These are phyloP conservation scores for Acacia pycnantha DNA, from an alignment of 331 rosid species.

Conservation along the genomic window DNA sequence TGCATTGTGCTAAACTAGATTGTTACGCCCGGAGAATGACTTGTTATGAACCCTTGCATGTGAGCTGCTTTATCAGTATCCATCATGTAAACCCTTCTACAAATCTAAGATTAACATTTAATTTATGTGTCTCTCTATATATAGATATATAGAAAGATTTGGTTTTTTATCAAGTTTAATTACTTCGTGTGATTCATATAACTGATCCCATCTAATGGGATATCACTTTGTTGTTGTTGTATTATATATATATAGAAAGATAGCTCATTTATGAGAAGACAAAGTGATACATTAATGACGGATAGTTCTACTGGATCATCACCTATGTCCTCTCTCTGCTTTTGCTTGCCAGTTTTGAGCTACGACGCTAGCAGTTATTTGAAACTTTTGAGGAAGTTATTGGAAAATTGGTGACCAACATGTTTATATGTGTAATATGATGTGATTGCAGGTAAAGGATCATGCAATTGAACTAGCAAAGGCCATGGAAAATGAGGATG, in stretches of 20 bases:
- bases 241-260: not conserved
- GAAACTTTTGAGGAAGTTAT: not conserved
- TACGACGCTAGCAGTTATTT: not conserved
- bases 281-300: not conserved
- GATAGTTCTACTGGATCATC: not conserved
- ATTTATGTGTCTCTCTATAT: not conserved
- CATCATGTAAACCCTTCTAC: not conserved
- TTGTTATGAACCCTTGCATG: not conserved
- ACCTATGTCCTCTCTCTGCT: not conserved
- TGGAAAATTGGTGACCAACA: not conserved
- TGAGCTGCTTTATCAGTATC: not conserved
- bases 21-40: not conserved
- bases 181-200: too few species aligned
- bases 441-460: constrained; percentile 70
- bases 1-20: not conserved
- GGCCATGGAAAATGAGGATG: constrained; percentile 96
- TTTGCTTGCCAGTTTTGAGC: not conserved
- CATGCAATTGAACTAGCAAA: constrained; percentile 77
- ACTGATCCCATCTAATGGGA: too few species aligned
- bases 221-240: too few species aligned
- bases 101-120: not conserved
- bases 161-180: too few species aligned
- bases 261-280: not conserved
- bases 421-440: constrained; percentile 12
- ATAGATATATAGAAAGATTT: too few species aligned